Percentiles rank a stretch among this genome's conserved stretches.
phyloP scores from a whole-genome alignment of 148 eudicot species.

The Rhododendron vialii region DNA sequence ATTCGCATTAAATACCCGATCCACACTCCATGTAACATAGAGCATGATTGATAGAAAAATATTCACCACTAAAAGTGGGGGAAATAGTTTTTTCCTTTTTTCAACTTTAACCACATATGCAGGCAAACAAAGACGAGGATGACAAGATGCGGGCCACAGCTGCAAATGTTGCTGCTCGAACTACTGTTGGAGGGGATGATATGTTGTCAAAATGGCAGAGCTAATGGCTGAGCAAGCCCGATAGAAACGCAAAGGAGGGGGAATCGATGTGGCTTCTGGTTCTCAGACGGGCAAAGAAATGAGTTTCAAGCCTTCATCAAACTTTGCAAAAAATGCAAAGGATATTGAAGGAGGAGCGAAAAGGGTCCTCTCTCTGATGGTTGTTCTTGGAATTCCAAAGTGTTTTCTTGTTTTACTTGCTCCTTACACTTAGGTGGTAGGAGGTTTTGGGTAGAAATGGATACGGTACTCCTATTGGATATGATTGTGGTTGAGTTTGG shows the following conservation, averaged over 20 bases:
- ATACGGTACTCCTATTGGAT: no score
- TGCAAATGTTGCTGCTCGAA: slow-evolving; percentile 98
- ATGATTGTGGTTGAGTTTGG: no score
- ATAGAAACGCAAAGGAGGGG: no score
- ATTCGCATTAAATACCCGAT: not conserved
- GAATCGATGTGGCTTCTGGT: slow-evolving; percentile 46
- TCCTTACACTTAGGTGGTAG: no score
- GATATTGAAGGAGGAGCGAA: slow-evolving; percentile 58
- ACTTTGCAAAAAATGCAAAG: slow-evolving; percentile 37
- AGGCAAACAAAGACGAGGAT: no score
- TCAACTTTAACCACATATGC: slow-evolving; percentile 7
- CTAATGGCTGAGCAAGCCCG: no score
- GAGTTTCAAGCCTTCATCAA: slow-evolving; percentile 33
- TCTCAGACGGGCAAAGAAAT: slow-evolving; percentile 56
- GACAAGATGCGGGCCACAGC: slow-evolving; percentile 94
- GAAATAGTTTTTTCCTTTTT: not conserved
- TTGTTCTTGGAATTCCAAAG: no score
- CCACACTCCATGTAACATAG: not conserved
- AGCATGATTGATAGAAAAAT: no score
- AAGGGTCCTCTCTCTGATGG: slow-evolving; percentile 27
- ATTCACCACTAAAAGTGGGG: not conserved
- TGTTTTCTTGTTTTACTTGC: no score
- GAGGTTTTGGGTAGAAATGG: no score
- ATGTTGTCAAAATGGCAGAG: slow-evolving; percentile 90
- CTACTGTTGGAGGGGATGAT: slow-evolving; percentile 95